Base-by-base conservation (phyloP, 805 yeast genomes). In the Candida alai region DNA sequence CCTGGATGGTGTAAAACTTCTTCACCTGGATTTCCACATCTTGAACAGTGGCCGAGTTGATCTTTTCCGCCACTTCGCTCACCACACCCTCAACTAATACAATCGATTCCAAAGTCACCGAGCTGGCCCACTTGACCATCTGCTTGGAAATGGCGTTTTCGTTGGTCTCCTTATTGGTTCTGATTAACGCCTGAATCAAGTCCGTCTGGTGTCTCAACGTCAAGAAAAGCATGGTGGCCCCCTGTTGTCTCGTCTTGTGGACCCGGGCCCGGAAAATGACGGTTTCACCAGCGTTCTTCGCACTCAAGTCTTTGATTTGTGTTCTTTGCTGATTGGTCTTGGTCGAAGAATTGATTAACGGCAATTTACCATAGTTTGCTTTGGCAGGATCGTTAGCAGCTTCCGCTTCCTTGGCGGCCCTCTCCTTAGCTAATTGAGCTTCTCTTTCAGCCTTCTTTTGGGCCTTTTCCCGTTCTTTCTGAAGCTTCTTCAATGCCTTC, bases 41-140 rank as follows among this genome's bases (percentile, higher is more conserved):
- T 69, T 88, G 93, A 39, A 87, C 80, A 26, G 97, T 86, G 34
- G 96, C 93, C 31, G 93, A 80, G 57, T 84, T 87, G 59, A 93
- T 80, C 39, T 79, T 78, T 56, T 87, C 97, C 15, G 80, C 88
- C 35, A 90, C 88, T 52, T 87, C 87, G 47, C 65, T 77, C 28
- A 90, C 90, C 15, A 62, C 58, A 63, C 98, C 99, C 50, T 80
- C 79, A 19, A 93, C 96, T 32, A 93, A 67, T 11, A 93, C 97
- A 62, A 93, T 90, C 30, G 93, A 77, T 66, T 93, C 99, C 49
- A 85, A 72, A 55, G 78, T 84, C 56, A 93, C 74, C 22, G 84
- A 68, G 24, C 90, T 85, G 18, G 88, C 83, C 96, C 96, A 93
- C 67, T 93, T 93, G 47, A 89, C 95, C 90, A 93, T 84, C 60